These are phyloP conservation scores for Dactylellina cionopaga DNA, from an alignment of 2,329 filamentous ascomycete species.

Conservation along the genomic window DNA sequence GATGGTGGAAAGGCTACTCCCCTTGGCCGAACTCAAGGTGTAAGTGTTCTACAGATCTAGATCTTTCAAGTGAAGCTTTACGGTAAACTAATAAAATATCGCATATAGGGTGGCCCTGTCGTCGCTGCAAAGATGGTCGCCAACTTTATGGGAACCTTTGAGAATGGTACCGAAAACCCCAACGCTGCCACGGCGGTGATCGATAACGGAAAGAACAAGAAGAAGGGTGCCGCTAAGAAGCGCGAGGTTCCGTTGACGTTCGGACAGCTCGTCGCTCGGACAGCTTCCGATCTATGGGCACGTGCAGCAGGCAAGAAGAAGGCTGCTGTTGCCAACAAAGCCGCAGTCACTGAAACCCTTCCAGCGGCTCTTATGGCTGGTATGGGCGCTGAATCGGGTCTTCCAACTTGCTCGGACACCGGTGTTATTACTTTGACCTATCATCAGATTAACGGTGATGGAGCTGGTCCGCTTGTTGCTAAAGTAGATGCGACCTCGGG, in stretches of 20 bases:
- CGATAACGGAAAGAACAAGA: slow-evolving; percentile 56
- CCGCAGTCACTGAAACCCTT: slow-evolving; percentile 62
- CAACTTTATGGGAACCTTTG: slow-evolving; percentile 69
- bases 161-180: slow-evolving; percentile 15
- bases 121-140: slow-evolving; percentile 69
- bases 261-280: not conserved
- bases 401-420: slow-evolving; percentile 71
- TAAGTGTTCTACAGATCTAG: not conserved
- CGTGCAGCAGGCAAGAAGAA: slow-evolving; percentile 58
- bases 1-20: slow-evolving; percentile 67
- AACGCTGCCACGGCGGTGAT: slow-evolving; percentile 58
- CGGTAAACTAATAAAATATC: slow-evolving; percentile 61
- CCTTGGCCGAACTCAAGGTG: slow-evolving; percentile 63
- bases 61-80: not conserved
- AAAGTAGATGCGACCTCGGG: slow-evolving; percentile 72
- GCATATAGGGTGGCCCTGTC: slow-evolving; percentile 65
- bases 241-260: slow-evolving; percentile 58
- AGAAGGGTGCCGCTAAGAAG: slow-evolving; percentile 51
- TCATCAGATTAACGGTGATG: slow-evolving; percentile 77
- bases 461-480: slow-evolving; percentile 72
- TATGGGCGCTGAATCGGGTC: slow-evolving; percentile 65
- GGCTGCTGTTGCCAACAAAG: slow-evolving; percentile 61
- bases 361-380: slow-evolving; percentile 68
- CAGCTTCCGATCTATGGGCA: slow-evolving; percentile 54
- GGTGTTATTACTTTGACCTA: slow-evolving; percentile 72